Evolutionary conservation across 805 yeast species (phyloP).

Genomic region (Candida broadrunensis): DNA sequence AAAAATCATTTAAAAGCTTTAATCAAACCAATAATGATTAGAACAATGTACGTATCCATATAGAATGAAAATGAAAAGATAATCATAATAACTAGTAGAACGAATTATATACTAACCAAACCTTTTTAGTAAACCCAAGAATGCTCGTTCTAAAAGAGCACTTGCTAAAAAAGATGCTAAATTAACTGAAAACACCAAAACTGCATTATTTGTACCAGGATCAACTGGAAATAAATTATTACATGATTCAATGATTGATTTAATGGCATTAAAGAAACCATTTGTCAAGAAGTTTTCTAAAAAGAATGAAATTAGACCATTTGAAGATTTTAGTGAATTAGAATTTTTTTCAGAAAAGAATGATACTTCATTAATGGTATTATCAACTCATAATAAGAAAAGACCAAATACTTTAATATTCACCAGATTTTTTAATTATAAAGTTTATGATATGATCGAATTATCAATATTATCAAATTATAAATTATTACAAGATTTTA

Average conservation of each 20-base stretch:
- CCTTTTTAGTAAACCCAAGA: conserved; percentile 69
- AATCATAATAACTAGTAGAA: neutral
- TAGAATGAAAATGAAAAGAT: no score
- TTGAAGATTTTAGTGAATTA: conserved; percentile 80
- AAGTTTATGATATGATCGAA: conserved; percentile 93
- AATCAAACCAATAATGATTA: conserved; percentile 26
- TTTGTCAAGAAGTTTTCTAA: conserved; percentile 80
- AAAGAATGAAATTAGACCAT: conserved; percentile 88
- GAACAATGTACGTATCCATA: conserved; percentile 30
- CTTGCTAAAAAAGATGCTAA: conserved; percentile 85
- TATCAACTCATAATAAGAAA: conserved; percentile 80
- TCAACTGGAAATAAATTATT: conserved; percentile 71
- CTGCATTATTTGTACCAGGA: conserved; percentile 91
- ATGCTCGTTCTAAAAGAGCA: conserved; percentile 94
- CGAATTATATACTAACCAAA: conserved; percentile 6
- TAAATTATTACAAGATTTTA: conserved; percentile 78
- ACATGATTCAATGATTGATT: conserved; percentile 86
- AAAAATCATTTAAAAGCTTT: no score
- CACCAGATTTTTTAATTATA: conserved; percentile 84
- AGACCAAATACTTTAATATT: conserved; percentile 90
- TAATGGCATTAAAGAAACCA: conserved; percentile 89
- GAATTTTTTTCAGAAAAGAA: conserved; percentile 96
- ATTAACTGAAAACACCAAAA: conserved; percentile 82
- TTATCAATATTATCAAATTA: conserved; percentile 62
- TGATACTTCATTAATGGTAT: conserved; percentile 80